Base-by-base conservation (phyloP, 2,329 filamentous ascomycete species). In the Penicillium sp. region DNA sequence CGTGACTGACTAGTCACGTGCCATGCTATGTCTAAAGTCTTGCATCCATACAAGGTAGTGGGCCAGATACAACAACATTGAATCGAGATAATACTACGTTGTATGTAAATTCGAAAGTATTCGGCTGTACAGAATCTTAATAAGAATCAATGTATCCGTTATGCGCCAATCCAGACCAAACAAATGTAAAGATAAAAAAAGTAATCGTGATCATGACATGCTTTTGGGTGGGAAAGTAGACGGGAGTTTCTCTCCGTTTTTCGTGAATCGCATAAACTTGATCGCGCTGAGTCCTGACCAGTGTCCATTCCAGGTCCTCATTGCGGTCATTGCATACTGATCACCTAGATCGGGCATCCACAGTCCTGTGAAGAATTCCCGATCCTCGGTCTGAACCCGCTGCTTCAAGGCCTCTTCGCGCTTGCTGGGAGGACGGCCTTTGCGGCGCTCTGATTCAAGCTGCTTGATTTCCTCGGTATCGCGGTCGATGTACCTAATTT, bases 301-400 rank as follows among this genome's bases (percentile, higher is more conserved):
- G 26, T 89, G 83, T 4, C 89, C 89, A 60, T 91, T 88, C 90
- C 91, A 97, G 19, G 80, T 79, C 59, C 84, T 81, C 38, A 97
- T 74, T 61, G 83, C 80, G 53, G 80, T 74, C 47, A 89, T 74
- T 61, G 86, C 91, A 44, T 86, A 81, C 38, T 81, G 78, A 39
- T 85, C 81, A 51, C 84, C 82, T 50, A 97, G 76, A 68, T 97
- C 89, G 0, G 93, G 92, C 38, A 95, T 73, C 73, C 71, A 88
- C 67, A 96, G 95, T 0, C 94, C 94, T 49, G 85, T 85, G 59
- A 87, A 82, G 61, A 89, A 90, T 76, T 99, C 94, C 63, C 88
- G 88, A 67, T 87, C 80, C 60, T 97, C 88, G 1, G 76, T 77
- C 13, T 83, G 80, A 51, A 89, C 86, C 60, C 85, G 87, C 65